Conservation (phyloP, 2,329 filamentous ascomycete species). For the Kalmusia sp. region DNA sequence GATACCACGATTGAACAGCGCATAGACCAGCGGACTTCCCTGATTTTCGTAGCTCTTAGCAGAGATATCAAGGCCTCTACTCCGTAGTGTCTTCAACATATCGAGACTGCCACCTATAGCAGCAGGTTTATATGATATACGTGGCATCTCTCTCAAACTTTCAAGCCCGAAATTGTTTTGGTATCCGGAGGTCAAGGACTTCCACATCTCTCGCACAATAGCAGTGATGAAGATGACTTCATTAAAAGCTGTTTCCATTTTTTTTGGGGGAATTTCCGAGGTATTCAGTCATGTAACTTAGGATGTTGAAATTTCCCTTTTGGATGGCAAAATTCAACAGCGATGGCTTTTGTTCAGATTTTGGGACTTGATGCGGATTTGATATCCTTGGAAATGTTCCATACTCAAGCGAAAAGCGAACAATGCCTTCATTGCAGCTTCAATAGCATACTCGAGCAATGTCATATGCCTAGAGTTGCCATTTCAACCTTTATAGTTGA, state of each 20-base stretch:
- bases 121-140: not conserved
- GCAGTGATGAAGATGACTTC: not conserved
- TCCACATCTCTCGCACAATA: not conserved
- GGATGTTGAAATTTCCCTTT: not conserved
- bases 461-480: not conserved
- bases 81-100: not conserved
- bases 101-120: not conserved
- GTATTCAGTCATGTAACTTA: not conserved
- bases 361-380: no score
- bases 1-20: not conserved
- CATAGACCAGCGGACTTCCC: not conserved
- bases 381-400: not conserved
- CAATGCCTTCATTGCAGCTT: not conserved
- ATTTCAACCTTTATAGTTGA: not conserved
- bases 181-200: not conserved
- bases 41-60: not conserved
- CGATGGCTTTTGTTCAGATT: not conserved
- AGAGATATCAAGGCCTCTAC: not conserved
- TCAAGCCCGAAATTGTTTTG: not conserved
- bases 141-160: not conserved
- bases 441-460: not conserved
- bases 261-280: not conserved
- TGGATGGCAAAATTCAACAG: not conserved
- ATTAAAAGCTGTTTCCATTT: not conserved
- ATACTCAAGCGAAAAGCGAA: not conserved